phyloP scores from a whole-genome alignment of 202 grass and related monocot genomes.

The Tripidium arundinaceum region DNA sequence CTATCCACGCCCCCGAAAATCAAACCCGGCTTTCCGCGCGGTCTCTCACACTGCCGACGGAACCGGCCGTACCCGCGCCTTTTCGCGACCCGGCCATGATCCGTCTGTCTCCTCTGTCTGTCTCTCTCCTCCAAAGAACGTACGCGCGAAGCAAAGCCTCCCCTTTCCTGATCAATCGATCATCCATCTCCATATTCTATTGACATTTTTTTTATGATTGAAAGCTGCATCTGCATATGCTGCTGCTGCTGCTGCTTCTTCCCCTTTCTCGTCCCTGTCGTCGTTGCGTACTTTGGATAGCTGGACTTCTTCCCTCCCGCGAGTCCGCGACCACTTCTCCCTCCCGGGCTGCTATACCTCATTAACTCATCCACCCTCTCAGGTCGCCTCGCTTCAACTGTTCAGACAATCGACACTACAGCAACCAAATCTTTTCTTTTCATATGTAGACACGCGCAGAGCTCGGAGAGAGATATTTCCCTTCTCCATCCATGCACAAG shows the following conservation, averaged over 20 bases:
- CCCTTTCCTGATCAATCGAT: not conserved
- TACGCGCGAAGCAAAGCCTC: slow-evolving; percentile 31
- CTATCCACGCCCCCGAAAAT: too few relatives aligned
- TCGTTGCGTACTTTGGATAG: slow-evolving; percentile 20
- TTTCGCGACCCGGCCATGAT: not conserved
- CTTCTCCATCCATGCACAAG: not conserved
- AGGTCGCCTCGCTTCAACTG: not conserved
- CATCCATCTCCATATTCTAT: slow-evolving; percentile 2
- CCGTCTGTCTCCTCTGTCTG: not conserved
- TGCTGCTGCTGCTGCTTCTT: not conserved
- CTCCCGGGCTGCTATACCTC: not conserved
- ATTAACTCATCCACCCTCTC: not conserved
- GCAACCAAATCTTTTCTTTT: not conserved
- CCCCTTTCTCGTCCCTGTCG: slow-evolving; percentile 9
- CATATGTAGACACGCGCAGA: not conserved
- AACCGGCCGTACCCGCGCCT: not conserved
- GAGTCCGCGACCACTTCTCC: not conserved
- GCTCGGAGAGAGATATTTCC: not conserved
- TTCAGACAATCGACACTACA: not conserved
- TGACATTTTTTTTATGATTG: not conserved
- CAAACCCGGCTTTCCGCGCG: not conserved
- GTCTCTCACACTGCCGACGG: too few relatives aligned
- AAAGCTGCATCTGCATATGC: not conserved
- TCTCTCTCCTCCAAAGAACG: not conserved
- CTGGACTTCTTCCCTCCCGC: slow-evolving; percentile 23